These are phyloP conservation scores for Magnaporthiopsis incrustans DNA, from an alignment of 2,329 filamentous ascomycete species.

Conservation along the genomic window DNA sequence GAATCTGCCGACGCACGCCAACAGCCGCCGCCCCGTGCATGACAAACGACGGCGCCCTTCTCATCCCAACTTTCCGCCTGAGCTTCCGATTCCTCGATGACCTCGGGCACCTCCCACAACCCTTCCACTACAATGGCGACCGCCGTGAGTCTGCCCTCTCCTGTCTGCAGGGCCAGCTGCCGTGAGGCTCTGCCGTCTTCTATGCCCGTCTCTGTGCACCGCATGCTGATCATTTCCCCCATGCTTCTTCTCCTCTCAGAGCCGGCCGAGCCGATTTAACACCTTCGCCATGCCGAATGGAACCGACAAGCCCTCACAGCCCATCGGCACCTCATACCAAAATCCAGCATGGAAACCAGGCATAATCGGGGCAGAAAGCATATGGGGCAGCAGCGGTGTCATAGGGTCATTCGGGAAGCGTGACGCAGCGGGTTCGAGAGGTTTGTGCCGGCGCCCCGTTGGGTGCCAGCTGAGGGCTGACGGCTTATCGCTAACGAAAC, in stretches of 20 bases:
- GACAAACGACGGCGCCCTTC: constrained; percentile 9
- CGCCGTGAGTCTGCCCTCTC: constrained; percentile 26
- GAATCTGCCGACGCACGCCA: not conserved
- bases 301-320: constrained; percentile 25
- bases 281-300: constrained; percentile 26
- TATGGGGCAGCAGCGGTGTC: constrained; percentile 38
- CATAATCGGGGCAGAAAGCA: constrained; percentile 22
- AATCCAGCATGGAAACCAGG: constrained; percentile 26
- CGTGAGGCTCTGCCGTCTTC: not conserved
- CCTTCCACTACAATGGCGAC: constrained; percentile 26
- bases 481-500: constrained; percentile 13
- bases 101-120: constrained; percentile 24
- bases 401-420: constrained; percentile 34
- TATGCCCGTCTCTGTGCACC: not conserved
- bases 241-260: constrained; percentile 16
- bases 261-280: constrained; percentile 29
- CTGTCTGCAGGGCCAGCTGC: not conserved
- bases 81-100: constrained; percentile 14
- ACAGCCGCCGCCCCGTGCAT: not conserved
- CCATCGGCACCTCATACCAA: constrained; percentile 31
- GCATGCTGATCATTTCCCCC: constrained; percentile 4
- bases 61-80: constrained; percentile 10
- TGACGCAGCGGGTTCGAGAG: constrained; percentile 37
- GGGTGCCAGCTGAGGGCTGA: not conserved
- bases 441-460: constrained; percentile 26